phyloP scores from a whole-genome alignment of 495 filamentous ascomycete genomes.

The Cercophora sp. region DNA sequence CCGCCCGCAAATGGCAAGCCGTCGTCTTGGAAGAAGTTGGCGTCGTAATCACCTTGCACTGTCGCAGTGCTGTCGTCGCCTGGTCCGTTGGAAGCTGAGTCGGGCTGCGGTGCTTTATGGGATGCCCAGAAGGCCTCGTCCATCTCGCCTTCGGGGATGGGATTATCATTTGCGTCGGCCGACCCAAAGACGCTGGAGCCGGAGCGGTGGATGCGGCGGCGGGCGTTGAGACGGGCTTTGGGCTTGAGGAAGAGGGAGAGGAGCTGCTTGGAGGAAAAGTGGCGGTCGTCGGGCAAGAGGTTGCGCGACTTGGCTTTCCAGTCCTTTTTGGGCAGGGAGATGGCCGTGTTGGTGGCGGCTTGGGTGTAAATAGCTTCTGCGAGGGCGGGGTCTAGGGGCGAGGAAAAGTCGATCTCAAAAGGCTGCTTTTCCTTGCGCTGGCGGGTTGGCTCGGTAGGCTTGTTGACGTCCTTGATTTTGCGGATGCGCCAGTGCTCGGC shows the following conservation, averaged over 20 bases:
- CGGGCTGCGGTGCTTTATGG: constrained; percentile 53
- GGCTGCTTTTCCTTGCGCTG: constrained; percentile 90
- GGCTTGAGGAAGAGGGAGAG: constrained; percentile 92
- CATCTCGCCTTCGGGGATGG: constrained; percentile 67
- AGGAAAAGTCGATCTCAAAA: constrained; percentile 87
- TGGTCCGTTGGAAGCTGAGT: not conserved
- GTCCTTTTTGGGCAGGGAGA: constrained; percentile 84
- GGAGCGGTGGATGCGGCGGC: constrained; percentile 23
- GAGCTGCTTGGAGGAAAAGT: constrained; percentile 91
- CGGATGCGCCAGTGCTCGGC: constrained; percentile 98
- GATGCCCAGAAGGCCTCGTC: constrained; percentile 95
- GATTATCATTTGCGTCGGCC: constrained; percentile 8
- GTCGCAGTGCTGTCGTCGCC: constrained; percentile 38
- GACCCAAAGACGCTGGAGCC: constrained; percentile 30
- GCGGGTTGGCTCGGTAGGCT: constrained; percentile 46
- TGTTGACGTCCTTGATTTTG: constrained; percentile 80
- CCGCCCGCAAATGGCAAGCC: constrained; percentile 72
- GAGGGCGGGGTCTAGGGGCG: constrained; percentile 63
- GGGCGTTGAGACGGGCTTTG: constrained; percentile 67
- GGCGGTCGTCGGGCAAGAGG: constrained; percentile 94
- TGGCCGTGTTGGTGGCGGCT: constrained; percentile 73
- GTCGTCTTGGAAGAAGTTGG: constrained; percentile 96
- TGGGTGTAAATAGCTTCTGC: constrained; percentile 82
- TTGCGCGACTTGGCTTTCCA: constrained; percentile 93
- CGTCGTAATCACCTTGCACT: constrained; percentile 77